Evolutionary conservation across 2,329 filamentous ascomycete genomes (phyloP).

Genomic region (Diplodia seriata): DNA sequence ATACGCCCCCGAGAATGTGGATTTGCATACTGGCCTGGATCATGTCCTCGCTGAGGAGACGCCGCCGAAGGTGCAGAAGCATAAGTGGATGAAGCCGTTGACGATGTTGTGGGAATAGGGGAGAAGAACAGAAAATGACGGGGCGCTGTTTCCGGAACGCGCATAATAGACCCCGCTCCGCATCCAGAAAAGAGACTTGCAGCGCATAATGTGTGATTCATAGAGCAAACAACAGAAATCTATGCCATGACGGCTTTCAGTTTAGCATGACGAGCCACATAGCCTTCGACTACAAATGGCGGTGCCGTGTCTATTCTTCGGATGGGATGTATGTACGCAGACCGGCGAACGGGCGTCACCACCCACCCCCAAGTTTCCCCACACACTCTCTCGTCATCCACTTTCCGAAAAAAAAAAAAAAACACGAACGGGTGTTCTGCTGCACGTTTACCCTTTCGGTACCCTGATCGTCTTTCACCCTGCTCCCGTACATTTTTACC

Average conservation of each 20-base stretch:
- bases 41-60: slow-evolving; percentile 44
- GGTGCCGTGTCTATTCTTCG: not conserved
- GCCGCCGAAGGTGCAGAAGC: slow-evolving; percentile 39
- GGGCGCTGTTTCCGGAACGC: too few relatives aligned
- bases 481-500: not conserved
- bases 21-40: slow-evolving; percentile 56
- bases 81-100: slow-evolving; percentile 40
- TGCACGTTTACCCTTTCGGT: not conserved
- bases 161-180: too few relatives aligned
- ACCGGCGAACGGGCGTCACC: too few relatives aligned
- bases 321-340: too few relatives aligned
- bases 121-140: not conserved
- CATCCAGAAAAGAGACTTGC: not conserved
- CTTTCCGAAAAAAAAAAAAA: too few relatives aligned
- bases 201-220: not conserved
- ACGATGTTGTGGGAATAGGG: slow-evolving; percentile 39
- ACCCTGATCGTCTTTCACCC: not conserved
- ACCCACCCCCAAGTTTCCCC: too few relatives aligned
- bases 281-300: too few relatives aligned
- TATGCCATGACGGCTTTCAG: too few relatives aligned
- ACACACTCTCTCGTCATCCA: too few relatives aligned
- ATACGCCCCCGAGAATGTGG: slow-evolving; percentile 57
- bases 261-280: too few relatives aligned
- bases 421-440: too few relatives aligned
- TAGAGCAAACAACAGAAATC: too few relatives aligned